Base-by-base conservation (phyloP, 2,329 filamentous ascomycete species). In the Beauveria bassiana region DNA sequence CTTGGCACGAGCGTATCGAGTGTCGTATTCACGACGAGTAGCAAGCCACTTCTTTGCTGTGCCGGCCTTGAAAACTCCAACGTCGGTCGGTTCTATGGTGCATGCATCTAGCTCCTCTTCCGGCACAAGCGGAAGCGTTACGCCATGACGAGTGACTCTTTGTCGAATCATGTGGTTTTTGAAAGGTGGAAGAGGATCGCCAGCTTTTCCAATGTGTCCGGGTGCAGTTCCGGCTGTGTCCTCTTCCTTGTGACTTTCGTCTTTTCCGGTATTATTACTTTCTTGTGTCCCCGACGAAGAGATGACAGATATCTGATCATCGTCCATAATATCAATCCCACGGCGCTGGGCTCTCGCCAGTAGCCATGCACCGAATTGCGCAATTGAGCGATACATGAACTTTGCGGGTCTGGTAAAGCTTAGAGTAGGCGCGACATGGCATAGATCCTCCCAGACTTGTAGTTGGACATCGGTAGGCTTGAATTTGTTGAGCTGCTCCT, bases 371-470 rank as follows among this genome's bases (percentile, higher is more conserved):
- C 92, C 89, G 69, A 99, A 98, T 67, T 97, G 93, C 0, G 95
- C 90, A 58, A 97, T 86, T 1, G 91, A 90, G 53, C 93, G 85
- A 72, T 91, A 98, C 92, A 98, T 97, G 75, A 89, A 90, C 72
- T 98, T 98, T 51, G 93, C 95, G 0, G 95, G 95, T n/a, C 88
- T 84, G 0, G 93, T 98, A 72, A 96, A 98, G 68, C 91, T 96
- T n/a, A 98, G 80, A 0, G 93, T 97, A 1, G 93, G 91, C 0
- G 89, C 87, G 6, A 96, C 93, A 70, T 98, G 93, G 69, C 95
- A 98, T 3, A 98, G 78, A 68, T 96, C 90, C 62, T 98, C 93
- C 93, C 93, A 98, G 1, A 98, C 88, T 71, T 98, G 95, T 2
- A 99, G 81, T 71, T 97, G 92, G 0, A 98, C 93, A 67, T 96